Base-by-base conservation (phyloP, 2,329 filamentous ascomycete species). In the Trichophyton mentagrophytes region DNA sequence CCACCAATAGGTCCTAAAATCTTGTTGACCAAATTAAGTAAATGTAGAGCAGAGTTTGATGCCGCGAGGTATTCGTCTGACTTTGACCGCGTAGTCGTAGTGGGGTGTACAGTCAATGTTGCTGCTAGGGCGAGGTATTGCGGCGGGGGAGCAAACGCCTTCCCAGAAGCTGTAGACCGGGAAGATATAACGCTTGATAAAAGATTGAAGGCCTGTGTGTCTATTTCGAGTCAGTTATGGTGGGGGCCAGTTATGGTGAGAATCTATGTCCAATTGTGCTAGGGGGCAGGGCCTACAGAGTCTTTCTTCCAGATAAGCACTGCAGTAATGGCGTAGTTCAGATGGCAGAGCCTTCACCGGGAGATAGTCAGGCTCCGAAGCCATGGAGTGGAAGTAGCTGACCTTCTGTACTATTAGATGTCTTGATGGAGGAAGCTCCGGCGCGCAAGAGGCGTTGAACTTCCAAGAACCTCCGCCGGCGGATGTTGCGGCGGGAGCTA, bases 51-150 rank as follows among this genome's bases (percentile, higher is more conserved):
- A 42, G 84, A 78, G 59, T 85, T 80, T 1, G 89, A 79, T 8
- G 88, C 82, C 57, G 85, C 79, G 59, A 80, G 73, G 60, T 83
- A 81, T 20, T 87, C 84, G 11, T 75, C 68, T 7, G 83, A 82
- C 30, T 80, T 79, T 2, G 86, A 81, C 57, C 88, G 84, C 2
- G 86, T 93, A 0, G 91, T 96, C 65, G 88, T 83, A 25, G 78
- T 76, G 0, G 92, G 92, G 68, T 96, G 90, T 13, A 93, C 82
- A n/a, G 86, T 74, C n/a, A 96, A 78, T 1, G 89, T 93, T 49
- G 81, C 84, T n/a, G 90, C 80, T 7, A 96, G 78, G 6, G 88
- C 85, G 25, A 97, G 78, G 65, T 92, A 85, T 61, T 83, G 82
- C 0, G 87, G 80, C 1, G 87, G 83, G 0, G 92, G 88, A 17